Base-by-base conservation (phyloP, 352 stramenopile genomes). In the Sclerospora graminicola region DNA sequence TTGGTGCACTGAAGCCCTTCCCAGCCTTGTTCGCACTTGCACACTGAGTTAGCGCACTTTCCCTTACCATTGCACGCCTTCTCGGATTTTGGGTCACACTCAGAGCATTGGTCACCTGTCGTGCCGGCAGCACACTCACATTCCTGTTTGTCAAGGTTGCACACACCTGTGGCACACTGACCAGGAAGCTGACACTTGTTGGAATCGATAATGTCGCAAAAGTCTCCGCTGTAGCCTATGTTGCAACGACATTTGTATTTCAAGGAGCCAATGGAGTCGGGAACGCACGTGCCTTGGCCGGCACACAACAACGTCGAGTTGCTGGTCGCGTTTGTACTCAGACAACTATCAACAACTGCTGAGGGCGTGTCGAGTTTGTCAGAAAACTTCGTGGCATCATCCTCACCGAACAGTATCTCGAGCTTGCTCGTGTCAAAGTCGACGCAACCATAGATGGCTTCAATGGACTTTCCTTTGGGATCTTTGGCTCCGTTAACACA, bases 121-220 rank as follows among this genome's bases (percentile, higher is more conserved):
- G 76, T 82, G 14, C 76, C 76, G 3, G 52, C 56, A 7, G 64
- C 67, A 39, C 73, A 85, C 50, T 84, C 64, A 39, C 76, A 85
- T 41, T 63, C 46, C 41, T 84, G 63, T 5, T 65, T 79, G n/a
- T 70, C 63, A 23, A 84, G 54, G 63, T 85, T 81, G 64, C 76
- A 88, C 37, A 63, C 63, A 27, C 76, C 73, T 5, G 66, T 76
- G 24, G 60, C 66, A 49, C 73, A 88, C 47, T 88, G 76, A 16
- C 76, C 73, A 6, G 73, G 75, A 26, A 82, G 49, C 33, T 76
- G 68, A 51, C 76, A 88, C 53, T 82, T 81, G 70, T 85, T 85
- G 31, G 72, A 83, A 37, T 72, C 61, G n/a, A 81, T 66, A 5
- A 48, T 47, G 30, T 80, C 61, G 37, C 73, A 85, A 42, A 60